phyloP scores from a whole-genome alignment of 805 yeast species.

The Lipomyces mesembrius region DNA sequence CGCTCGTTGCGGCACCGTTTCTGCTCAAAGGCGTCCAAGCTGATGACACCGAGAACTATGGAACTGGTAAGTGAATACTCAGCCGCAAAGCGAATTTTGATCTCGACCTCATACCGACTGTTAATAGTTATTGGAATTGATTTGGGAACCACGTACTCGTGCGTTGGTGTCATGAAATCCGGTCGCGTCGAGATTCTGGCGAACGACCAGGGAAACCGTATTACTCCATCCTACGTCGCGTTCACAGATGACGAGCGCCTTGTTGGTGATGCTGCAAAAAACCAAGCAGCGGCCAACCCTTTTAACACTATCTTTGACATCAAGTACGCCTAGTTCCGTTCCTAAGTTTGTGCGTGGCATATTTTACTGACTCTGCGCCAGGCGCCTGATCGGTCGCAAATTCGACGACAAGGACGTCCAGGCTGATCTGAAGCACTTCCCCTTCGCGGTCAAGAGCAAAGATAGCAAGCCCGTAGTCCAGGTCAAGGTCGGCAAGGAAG shows the following conservation, averaged over 20 bases:
- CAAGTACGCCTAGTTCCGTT: conserved; percentile 47
- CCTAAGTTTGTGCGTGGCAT: background rate
- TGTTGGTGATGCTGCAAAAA: conserved; percentile 97
- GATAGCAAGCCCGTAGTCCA: conserved; percentile 85
- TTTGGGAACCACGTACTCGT: conserved; percentile 96
- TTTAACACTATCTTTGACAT: conserved; percentile 87
- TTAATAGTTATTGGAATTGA: conserved; percentile 81
- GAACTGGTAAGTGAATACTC: conserved; percentile 42
- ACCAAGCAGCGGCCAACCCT: conserved; percentile 97
- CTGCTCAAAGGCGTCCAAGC: conserved; percentile 43
- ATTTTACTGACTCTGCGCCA: conserved; percentile 53
- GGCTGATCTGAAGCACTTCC: conserved; percentile 83
- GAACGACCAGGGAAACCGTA: conserved; percentile 98
- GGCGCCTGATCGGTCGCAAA: conserved; percentile 88
- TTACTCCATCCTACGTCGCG: conserved; percentile 95
- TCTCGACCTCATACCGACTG: background rate
- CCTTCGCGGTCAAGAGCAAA: conserved; percentile 76
- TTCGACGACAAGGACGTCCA: conserved; percentile 78
- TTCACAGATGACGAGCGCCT: conserved; percentile 94
- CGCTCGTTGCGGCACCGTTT: conserved; percentile 47
- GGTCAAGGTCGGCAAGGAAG: conserved; percentile 85
- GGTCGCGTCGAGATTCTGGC: conserved; percentile 95
- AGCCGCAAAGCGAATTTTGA: background rate
- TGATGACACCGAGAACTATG: conserved; percentile 49
- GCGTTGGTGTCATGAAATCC: conserved; percentile 87